These are phyloP conservation scores for Amphichorda felina DNA, from an alignment of 2,329 filamentous ascomycete genomes.

Conservation along the genomic window DNA sequence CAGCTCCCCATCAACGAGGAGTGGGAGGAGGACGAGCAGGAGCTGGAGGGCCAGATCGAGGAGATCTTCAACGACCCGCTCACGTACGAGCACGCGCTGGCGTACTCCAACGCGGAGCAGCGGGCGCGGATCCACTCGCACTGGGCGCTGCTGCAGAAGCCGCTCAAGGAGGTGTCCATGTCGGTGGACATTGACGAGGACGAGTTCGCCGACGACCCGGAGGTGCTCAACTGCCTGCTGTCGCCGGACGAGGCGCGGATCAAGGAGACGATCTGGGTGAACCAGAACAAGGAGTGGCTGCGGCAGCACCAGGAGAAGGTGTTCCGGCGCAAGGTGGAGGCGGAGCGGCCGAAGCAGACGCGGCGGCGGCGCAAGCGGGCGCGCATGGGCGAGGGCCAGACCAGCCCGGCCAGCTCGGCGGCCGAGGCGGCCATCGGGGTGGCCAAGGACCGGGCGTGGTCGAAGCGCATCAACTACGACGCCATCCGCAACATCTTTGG, in stretches of 20 bases:
- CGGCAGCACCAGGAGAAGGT: slow-evolving; percentile 76
- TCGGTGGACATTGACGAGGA: slow-evolving; percentile 59
- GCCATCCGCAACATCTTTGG: slow-evolving; percentile 47
- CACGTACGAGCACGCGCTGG: slow-evolving; percentile 41
- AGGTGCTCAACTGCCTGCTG: slow-evolving; percentile 72
- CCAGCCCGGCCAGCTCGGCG: slow-evolving; percentile 53
- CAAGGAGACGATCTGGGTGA: slow-evolving; percentile 90
- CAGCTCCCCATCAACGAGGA: slow-evolving; percentile 48
- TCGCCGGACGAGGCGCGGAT: slow-evolving; percentile 61
- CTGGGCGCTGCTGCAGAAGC: slow-evolving; percentile 35
- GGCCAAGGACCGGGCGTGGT: slow-evolving; percentile 56
- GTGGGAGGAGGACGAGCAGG: slow-evolving; percentile 50
- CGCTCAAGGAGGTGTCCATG: slow-evolving; percentile 38
- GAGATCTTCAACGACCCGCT: slow-evolving; percentile 54
- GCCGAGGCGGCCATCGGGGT: slow-evolving; percentile 58
- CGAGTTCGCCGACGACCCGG: slow-evolving; percentile 82
- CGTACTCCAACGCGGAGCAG: slow-evolving; percentile 45
- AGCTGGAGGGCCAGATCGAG: slow-evolving; percentile 58
- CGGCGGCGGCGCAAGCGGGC: slow-evolving; percentile 42
- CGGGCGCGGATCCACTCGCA: slow-evolving; percentile 41
- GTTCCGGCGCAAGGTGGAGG: slow-evolving; percentile 58
- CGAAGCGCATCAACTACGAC: slow-evolving; percentile 66
- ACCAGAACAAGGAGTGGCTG: slow-evolving; percentile 89
- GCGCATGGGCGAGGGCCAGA: slow-evolving; percentile 52
- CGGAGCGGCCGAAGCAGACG: slow-evolving; percentile 42